Conservation (phyloP, 2,329 filamentous ascomycete species). For the Colletotrichum sp. region DNA sequence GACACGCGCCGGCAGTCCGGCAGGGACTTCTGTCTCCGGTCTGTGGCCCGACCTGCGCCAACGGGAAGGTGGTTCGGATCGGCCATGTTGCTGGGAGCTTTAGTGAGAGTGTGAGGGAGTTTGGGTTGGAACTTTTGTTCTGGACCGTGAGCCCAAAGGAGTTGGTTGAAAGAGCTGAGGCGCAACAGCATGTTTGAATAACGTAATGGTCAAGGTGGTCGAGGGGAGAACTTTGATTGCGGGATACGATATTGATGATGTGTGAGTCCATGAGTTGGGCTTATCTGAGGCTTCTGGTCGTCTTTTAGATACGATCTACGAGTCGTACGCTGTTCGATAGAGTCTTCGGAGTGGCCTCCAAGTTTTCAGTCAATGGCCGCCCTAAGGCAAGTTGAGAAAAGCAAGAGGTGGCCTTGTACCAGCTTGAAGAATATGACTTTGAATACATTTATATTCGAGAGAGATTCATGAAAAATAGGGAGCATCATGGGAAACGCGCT, state of each 20-base stretch:
- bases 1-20: slow-evolving; percentile 2
- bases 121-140: not conserved
- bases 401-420: not conserved
- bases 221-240: fast-evolving
- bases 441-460: not conserved
- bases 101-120: not conserved
- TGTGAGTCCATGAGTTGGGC: not conserved
- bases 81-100: not conserved
- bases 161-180: not conserved
- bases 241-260: not conserved
- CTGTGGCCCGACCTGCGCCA: slow-evolving; percentile 1
- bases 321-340: not conserved
- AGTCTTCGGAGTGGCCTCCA: not conserved
- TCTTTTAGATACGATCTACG: not conserved
- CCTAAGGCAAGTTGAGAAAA: not conserved
- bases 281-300: not conserved
- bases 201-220: fast-evolving
- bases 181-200: not conserved
- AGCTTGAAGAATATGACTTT: not conserved
- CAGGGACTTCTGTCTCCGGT: slow-evolving; percentile 11
- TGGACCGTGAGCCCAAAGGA: not conserved
- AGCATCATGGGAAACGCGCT: not conserved
- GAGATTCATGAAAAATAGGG: not conserved
- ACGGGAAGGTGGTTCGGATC: slow-evolving; percentile 2
- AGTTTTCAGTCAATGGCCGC: not conserved